A percentile compares a stretch with the other conserved stretches of the same genome.
These are phyloP conservation scores for Ilyonectria sp. DNA, from an alignment of 2,329 filamentous ascomycete genomes.

Conservation along the genomic window DNA sequence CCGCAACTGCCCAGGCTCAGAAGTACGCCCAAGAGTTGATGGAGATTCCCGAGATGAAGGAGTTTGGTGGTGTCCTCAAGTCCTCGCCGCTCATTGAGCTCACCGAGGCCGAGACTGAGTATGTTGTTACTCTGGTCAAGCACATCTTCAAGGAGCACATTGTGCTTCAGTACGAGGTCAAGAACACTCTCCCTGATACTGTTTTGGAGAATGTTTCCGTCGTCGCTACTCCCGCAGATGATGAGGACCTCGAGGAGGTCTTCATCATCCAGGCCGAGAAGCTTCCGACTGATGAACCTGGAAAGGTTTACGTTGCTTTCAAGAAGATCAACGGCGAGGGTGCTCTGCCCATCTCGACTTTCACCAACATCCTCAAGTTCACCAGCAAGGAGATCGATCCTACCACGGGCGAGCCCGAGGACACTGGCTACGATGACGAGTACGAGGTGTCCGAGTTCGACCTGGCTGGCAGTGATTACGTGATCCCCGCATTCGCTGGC, in stretches of 20 bases:
- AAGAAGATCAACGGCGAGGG: constrained; percentile 83
- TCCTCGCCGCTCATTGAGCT: constrained; percentile 89
- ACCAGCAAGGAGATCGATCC: constrained; percentile 99
- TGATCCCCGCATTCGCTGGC: constrained; percentile 92
- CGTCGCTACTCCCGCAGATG: constrained; percentile 83
- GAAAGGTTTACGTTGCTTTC: constrained; percentile 96
- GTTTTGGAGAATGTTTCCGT: constrained; percentile 92
- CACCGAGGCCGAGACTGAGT: constrained; percentile 97
- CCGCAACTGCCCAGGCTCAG: constrained; percentile 85
- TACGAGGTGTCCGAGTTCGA: constrained; percentile 97
- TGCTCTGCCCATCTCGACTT: constrained; percentile 83
- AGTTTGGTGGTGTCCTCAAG: constrained; percentile 92
- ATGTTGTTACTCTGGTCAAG: constrained; percentile 93
- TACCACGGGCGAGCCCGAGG: constrained; percentile 92
- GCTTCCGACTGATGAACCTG: constrained; percentile 87
- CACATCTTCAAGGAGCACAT: constrained; percentile 98
- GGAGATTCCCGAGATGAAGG: constrained; percentile 90
- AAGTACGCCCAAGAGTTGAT: constrained; percentile 91
- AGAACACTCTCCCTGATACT: constrained; percentile 94
- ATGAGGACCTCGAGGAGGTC: constrained; percentile 89
- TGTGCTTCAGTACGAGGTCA: constrained; percentile 96
- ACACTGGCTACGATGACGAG: constrained; percentile 94
- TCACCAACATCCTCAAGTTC: constrained; percentile 96
- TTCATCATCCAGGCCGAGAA: constrained; percentile 93
- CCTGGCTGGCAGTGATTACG: constrained; percentile 91